phyloP scores from a whole-genome alignment of 768 basidiomycete genomes.

The Suillus sp. region DNA sequence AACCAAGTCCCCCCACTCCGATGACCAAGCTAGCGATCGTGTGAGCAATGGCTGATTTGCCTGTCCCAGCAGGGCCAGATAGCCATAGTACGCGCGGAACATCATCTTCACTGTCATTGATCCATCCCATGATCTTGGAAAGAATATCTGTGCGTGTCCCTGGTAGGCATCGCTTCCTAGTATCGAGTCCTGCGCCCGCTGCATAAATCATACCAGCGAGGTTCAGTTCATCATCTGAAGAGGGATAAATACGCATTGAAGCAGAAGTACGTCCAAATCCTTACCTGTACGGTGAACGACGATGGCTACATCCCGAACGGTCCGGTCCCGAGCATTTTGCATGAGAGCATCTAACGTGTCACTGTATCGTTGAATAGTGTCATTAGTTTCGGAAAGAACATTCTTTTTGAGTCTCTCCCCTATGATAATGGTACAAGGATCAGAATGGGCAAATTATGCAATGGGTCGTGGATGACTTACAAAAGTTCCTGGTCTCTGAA shows the following conservation, averaged over 20 bases:
- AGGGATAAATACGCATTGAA: background rate
- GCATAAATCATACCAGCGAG: constrained; percentile 10
- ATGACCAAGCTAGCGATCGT: constrained; percentile 14
- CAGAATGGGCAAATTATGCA: background rate
- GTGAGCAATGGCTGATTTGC: constrained; percentile 29
- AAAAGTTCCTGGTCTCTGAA: constrained; percentile 13
- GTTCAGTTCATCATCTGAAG: constrained; percentile 3
- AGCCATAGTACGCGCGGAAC: constrained; percentile 23
- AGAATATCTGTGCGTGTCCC: constrained; percentile 29
- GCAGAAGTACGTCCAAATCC: background rate
- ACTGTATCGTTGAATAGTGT: background rate
- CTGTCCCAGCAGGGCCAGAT: constrained; percentile 27
- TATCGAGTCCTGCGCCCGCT: constrained; percentile 11
- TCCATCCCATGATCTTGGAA: constrained; percentile 30
- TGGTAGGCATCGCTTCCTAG: constrained; percentile 19
- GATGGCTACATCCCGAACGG: constrained; percentile 1
- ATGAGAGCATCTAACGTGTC: constrained; percentile 7
- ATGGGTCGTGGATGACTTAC: background rate
- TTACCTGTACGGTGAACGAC: constrained; percentile 9
- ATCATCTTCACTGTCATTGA: constrained; percentile 14
- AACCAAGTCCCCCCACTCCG: constrained; percentile 17
- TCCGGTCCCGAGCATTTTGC: constrained; percentile 9
- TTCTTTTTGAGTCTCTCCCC: constrained; percentile 3
- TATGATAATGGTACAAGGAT: background rate
- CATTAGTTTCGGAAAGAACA: background rate